Percentiles rank a stretch among this genome's conserved stretches.
phyloP scores from a whole-genome alignment of 306 rosid genomes.

The Lotus japonicus region DNA sequence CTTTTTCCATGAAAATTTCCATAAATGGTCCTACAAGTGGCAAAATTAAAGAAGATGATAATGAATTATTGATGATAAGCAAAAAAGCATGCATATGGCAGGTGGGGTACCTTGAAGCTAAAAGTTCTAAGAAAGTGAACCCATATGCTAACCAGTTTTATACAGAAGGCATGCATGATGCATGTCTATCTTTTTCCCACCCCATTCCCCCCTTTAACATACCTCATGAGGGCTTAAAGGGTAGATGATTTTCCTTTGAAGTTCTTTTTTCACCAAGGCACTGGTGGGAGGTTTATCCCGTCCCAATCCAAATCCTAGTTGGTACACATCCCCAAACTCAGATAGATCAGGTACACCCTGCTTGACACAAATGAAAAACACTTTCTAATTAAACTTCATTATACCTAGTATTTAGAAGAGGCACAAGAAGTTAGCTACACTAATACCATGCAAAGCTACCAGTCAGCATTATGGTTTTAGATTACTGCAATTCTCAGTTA shows the following conservation, averaged over 20 bases:
- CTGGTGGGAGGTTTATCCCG: conserved; percentile 71
- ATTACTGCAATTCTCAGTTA: no score
- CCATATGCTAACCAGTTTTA: conserved; percentile 8
- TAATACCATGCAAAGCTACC: neutral
- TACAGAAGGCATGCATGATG: neutral
- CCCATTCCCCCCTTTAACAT: neutral
- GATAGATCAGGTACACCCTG: conserved; percentile 82
- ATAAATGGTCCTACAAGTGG: conserved; percentile 12
- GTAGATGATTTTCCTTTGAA: conserved; percentile 57
- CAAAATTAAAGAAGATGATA: neutral
- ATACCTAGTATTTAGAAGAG: neutral
- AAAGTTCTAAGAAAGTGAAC: conserved; percentile 7
- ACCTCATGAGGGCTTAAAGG: conserved; percentile 76
- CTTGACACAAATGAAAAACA: conserved; percentile 4
- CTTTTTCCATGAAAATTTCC: neutral
- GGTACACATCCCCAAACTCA: conserved; percentile 63
- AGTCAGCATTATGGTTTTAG: neutral
- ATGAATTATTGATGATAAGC: neutral
- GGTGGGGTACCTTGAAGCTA: conserved; percentile 9
- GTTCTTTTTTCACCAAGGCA: conserved; percentile 59
- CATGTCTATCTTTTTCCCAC: neutral
- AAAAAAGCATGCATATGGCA: neutral
- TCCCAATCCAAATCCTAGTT: conserved; percentile 66
- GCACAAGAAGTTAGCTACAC: neutral
- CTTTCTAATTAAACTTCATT: neutral